These are phyloP conservation scores for Seminavis robusta DNA, from an alignment of 108 stramenopile genomes.

Conservation along the genomic window DNA sequence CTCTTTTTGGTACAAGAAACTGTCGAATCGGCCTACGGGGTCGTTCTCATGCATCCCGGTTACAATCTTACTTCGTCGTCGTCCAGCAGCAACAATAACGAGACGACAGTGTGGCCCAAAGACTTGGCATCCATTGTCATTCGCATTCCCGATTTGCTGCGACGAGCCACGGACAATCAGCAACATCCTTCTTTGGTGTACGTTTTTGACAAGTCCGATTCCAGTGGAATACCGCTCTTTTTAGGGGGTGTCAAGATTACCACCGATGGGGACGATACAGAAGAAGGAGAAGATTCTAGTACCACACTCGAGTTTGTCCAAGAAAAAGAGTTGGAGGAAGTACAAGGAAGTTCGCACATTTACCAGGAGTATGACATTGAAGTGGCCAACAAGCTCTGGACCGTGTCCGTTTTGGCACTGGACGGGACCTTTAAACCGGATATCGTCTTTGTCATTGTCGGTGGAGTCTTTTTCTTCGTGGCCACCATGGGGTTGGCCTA, in stretches of 20 bases:
- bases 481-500: conserved; percentile 10
- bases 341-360: not conserved
- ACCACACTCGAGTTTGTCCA: not conserved
- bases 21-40: conserved; percentile 1
- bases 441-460: conserved; percentile 14
- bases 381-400: conserved; percentile 13
- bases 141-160: conserved; percentile 21
- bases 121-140: conserved; percentile 25
- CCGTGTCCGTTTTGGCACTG: not conserved
- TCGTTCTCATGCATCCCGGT: conserved; percentile 30
- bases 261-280: too few relatives aligned
- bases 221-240: not conserved
- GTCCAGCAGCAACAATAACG: not conserved
- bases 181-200: conserved; percentile 7
- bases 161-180: not conserved
- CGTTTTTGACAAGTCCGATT: conserved; percentile 9
- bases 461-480: conserved; percentile 19
- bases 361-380: not conserved
- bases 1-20: conserved; percentile 19
- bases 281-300: not conserved
- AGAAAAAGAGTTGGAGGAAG: not conserved
- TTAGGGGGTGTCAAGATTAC: too few relatives aligned
- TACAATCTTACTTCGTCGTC: not conserved
- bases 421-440: conserved; percentile 14
- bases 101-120: conserved; percentile 11